Base-by-base conservation (phyloP, 1,284 basidiomycete genomes). In the Moesziomyces globuligerus region DNA sequence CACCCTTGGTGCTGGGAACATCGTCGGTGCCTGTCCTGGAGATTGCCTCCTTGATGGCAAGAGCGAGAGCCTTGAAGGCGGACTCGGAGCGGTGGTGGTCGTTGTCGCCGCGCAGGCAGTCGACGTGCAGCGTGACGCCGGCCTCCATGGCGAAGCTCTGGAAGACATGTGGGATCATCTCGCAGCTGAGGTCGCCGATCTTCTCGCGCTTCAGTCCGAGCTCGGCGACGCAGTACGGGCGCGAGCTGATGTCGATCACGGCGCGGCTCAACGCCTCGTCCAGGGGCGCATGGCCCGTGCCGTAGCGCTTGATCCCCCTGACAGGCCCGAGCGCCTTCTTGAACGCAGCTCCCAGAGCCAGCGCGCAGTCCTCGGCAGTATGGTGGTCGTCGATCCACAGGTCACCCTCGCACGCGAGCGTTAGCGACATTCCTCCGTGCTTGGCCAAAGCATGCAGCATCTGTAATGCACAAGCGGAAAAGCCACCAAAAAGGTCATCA, bases 371-470 rank as follows among this genome's bases (percentile, higher is more conserved):
- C 87, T 97, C 83, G 87, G 95, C 93, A 42, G 95, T 93, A 85
- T 99, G 96, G 83, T 99, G 96, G 85, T 99, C 96, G 84, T 99
- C 96, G 67, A 98, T 97, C 88, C 90, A 92, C 17, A 98, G 86
- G 84, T 99, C 96, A 47, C 96, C 96, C 78, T 91, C 89, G 84
- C 94, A 98, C 76, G 90, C 90, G 84, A 98, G 87, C 13, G 87
- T 89, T 53, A 99, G 86, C 0, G 92, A 94, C 78, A 83, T 78
- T 11, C 81, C 82, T 29, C 81, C 80, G 60, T 83, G 82, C 74
- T 83, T 83, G 25, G 79, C 80, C 7, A 83, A 67, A 21, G 82
- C 81, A 49, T 82, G 80, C 11, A 83, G 61, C 82, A 83, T 83
- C 76, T 81, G 42, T 21, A 20, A 11, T 26, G 1, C 24, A 18